Evolutionary conservation across 768 basidiomycete genomes (phyloP).

Genomic region (Podaxis sp.): DNA sequence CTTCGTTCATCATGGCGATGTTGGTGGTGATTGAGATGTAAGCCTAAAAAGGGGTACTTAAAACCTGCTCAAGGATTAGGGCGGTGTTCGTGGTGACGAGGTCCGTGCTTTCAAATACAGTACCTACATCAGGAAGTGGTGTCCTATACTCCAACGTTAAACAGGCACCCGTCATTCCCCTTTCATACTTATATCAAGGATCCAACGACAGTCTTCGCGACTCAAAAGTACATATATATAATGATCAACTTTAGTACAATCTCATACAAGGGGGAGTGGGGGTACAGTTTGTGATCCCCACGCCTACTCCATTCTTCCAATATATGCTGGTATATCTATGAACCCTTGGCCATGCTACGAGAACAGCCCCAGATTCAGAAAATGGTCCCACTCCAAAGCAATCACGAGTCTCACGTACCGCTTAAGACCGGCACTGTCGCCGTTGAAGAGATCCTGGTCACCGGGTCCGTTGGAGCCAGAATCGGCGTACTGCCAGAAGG

Average conservation of each 20-base stretch:
- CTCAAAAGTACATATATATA: neutral
- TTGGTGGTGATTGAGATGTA: conserved; percentile 18
- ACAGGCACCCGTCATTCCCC: neutral
- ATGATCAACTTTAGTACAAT: neutral
- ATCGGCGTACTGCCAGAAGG: conserved; percentile 57
- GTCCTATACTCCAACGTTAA: neutral
- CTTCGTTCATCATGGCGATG: conserved; percentile 61
- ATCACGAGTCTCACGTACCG: conserved; percentile 2
- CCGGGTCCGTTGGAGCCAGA: conserved; percentile 39
- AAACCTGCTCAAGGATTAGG: neutral
- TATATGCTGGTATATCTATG: neutral
- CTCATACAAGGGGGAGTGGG: neutral
- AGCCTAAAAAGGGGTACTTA: neutral
- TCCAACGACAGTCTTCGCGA: neutral
- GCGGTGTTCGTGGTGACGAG: neutral
- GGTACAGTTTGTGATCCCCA: neutral
- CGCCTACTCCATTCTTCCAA: neutral
- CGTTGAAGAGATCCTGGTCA: conserved; percentile 58
- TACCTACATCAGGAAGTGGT: neutral
- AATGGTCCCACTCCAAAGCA: neutral
- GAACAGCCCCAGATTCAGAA: neutral
- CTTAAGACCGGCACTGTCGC: conserved; percentile 20
- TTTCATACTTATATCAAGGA: neutral
- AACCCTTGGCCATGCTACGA: conserved; percentile 3
- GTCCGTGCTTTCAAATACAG: neutral